Evolutionary conservation across 2,329 filamentous ascomycete genomes (phyloP).

Genomic region (Whalleya microplaca): DNA sequence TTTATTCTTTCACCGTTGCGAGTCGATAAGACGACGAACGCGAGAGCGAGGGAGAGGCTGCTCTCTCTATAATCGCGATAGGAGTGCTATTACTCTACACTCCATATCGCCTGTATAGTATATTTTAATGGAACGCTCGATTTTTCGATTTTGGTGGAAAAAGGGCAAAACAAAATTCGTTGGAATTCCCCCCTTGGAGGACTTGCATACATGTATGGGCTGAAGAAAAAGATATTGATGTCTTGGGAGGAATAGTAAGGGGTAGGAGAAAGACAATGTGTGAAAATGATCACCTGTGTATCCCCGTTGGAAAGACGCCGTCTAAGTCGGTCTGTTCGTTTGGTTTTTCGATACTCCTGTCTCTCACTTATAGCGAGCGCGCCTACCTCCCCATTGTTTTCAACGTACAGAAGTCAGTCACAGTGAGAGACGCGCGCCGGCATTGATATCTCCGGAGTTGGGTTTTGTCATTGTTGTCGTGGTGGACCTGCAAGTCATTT

Average conservation of each 20-base stretch:
- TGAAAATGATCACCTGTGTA: conserved; percentile 15
- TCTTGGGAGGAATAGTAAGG: not conserved
- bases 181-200: conserved; percentile 4
- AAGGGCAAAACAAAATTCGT: conserved; percentile 18
- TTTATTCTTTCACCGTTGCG: conserved; percentile 8
- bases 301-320: conserved; percentile 10
- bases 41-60: conserved; percentile 4
- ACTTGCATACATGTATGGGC: conserved; percentile 11
- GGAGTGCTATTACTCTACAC: conserved; percentile 7
- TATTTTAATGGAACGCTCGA: conserved; percentile 24
- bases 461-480: conserved; percentile 22
- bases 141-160: conserved; percentile 20
- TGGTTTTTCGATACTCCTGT: conserved; percentile 25
- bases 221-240: not conserved
- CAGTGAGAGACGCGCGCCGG: conserved; percentile 19
- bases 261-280: conserved; percentile 12
- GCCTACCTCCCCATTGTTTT: conserved; percentile 14
- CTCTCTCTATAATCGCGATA: conserved; percentile 12
- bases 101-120: conserved; percentile 26
- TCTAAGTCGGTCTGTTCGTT: conserved; percentile 13
- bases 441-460: conserved; percentile 29
- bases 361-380: conserved; percentile 26
- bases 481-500: conserved; percentile 20
- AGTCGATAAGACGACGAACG: conserved; percentile 4
- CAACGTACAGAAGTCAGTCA: conserved; percentile 17